phyloP scores from a whole-genome alignment of 192 early-diverging fungal species.

The Podochytrium sp. region DNA sequence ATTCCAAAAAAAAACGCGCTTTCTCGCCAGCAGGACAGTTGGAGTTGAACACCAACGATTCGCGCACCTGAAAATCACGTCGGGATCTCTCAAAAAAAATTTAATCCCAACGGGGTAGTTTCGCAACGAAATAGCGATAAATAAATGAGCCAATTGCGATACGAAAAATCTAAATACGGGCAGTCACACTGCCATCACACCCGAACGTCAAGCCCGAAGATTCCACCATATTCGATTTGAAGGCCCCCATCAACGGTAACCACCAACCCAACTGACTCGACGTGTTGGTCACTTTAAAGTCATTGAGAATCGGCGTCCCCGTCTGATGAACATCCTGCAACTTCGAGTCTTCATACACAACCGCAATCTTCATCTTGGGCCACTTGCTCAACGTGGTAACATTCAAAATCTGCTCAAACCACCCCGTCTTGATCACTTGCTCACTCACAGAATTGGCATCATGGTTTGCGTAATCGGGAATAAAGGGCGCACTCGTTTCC shows the following conservation, averaged over 20 bases:
- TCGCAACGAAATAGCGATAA: no score
- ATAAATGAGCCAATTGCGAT: no score
- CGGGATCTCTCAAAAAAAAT: no score
- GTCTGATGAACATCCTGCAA: background rate
- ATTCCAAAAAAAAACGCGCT: no score
- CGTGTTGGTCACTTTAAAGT: conserved; percentile 8
- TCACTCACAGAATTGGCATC: background rate
- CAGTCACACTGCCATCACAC: conserved; percentile 16
- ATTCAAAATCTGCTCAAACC: conserved; percentile 50
- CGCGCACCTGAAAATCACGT: no score
- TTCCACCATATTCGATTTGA: background rate
- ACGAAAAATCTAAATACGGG: no score
- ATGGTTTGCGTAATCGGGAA: background rate
- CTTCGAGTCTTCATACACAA: conserved; percentile 48
- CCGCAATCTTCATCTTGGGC: conserved; percentile 45
- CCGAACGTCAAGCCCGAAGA: background rate
- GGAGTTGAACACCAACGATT: no score
- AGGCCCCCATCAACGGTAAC: background rate
- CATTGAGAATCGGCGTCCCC: background rate
- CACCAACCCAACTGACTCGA: background rate
- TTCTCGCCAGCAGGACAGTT: no score
- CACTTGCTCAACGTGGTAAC: conserved; percentile 21
- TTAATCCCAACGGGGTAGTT: no score
- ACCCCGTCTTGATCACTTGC: conserved; percentile 45
- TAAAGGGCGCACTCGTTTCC: conserved; percentile 40